These are phyloP conservation scores for Triangularia verruculosa DNA, from an alignment of 2,329 filamentous ascomycete species.

Conservation along the genomic window DNA sequence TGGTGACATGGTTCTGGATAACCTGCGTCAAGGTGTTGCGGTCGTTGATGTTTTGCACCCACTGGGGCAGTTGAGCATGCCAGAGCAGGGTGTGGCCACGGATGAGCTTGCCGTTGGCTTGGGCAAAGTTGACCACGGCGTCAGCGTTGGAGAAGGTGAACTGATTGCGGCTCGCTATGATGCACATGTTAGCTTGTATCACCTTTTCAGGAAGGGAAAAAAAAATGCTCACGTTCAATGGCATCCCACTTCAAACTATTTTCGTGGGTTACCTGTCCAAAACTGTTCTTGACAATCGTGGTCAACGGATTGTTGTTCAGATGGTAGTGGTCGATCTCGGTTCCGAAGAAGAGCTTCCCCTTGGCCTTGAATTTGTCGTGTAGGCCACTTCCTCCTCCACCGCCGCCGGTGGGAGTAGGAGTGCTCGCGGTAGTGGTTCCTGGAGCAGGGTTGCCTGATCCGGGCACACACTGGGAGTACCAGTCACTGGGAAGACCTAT, in stretches of 20 bases:
- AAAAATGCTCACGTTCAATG: slow-evolving; percentile 29
- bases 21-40: slow-evolving; percentile 50
- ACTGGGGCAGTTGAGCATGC: slow-evolving; percentile 58
- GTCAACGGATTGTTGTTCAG: slow-evolving; percentile 48
- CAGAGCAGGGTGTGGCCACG: slow-evolving; percentile 66
- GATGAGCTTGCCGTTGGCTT: slow-evolving; percentile 51
- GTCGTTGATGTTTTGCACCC: slow-evolving; percentile 57
- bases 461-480: slow-evolving; percentile 19
- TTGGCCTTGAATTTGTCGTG: slow-evolving; percentile 49
- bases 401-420: slow-evolving; percentile 10
- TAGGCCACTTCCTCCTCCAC: slow-evolving; percentile 5
- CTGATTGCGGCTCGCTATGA: slow-evolving; percentile 14
- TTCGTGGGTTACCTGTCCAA: slow-evolving; percentile 64
- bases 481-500: slow-evolving; percentile 16
- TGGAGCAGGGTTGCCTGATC: slow-evolving; percentile 4
- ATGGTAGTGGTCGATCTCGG: slow-evolving; percentile 51
- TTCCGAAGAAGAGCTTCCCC: slow-evolving; percentile 65
- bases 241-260: slow-evolving; percentile 71
- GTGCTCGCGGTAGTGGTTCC: background rate
- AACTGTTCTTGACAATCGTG: slow-evolving; percentile 56
- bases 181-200: slow-evolving; percentile 4
- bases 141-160: slow-evolving; percentile 46
- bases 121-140: slow-evolving; percentile 57
- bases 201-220: background rate
- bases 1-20: slow-evolving; percentile 58